Conservation (phyloP, 1,284 basidiomycete genomes). For the Rhodotorula sp. region DNA sequence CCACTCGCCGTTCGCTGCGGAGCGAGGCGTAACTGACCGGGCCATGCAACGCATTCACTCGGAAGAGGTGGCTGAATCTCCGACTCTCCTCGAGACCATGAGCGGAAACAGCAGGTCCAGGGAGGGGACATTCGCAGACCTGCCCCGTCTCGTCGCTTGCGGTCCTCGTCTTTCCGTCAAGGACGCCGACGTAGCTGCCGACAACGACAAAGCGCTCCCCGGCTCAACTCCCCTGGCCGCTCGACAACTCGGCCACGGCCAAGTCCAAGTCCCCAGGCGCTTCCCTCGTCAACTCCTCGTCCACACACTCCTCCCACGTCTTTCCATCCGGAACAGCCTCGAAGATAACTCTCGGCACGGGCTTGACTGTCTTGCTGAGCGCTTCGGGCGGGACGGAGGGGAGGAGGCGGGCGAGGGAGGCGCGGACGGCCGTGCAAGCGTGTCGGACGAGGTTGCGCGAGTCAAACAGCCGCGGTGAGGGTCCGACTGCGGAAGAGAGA, state of each 20-base stretch:
- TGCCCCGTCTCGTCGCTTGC: too few species aligned
- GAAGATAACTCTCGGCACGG: constrained; percentile 4
- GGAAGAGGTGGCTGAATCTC: too few species aligned
- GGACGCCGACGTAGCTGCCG: too few species aligned
- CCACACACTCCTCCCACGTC: constrained; percentile 7
- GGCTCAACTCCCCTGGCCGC: too few species aligned
- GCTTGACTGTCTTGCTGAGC: neutral
- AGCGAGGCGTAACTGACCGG: neutral
- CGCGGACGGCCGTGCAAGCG: constrained; percentile 3
- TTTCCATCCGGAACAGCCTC: constrained; percentile 2
- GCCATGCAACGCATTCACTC: too few species aligned
- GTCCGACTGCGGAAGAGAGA: neutral
- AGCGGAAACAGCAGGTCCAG: too few species aligned
- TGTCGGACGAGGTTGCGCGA: constrained; percentile 11
- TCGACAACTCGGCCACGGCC: neutral
- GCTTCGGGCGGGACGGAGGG: neutral
- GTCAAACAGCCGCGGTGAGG: neutral
- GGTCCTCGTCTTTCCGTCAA: too few species aligned
- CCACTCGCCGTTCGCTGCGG: too few species aligned
- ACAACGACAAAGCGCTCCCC: too few species aligned
- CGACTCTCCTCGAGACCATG: too few species aligned
- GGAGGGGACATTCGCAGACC: neutral
- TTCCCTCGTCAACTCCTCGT: neutral
- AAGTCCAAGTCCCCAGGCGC: neutral
- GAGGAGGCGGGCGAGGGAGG: neutral